Conservation (phyloP, 768 basidiomycete genomes). For the Strobilomyces dryophilus region DNA sequence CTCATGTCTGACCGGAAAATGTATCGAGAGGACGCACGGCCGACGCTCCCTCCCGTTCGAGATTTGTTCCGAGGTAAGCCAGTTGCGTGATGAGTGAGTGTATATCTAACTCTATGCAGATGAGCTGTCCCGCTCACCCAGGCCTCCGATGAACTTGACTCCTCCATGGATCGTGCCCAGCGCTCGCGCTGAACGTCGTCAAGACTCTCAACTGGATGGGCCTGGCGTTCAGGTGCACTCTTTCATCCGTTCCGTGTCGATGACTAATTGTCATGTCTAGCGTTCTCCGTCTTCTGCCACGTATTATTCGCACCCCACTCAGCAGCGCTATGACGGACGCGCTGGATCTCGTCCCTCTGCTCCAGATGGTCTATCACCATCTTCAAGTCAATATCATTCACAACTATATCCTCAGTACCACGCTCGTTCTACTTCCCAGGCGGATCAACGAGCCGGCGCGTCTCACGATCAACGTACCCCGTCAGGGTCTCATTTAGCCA, state of each 20-base stretch:
- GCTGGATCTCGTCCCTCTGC: slow-evolving; percentile 12
- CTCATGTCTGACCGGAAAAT: slow-evolving; percentile 28
- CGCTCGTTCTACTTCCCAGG: slow-evolving; percentile 27
- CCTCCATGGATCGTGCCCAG: slow-evolving; percentile 43
- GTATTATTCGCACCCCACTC: slow-evolving; percentile 21
- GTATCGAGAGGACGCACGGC: slow-evolving; percentile 35
- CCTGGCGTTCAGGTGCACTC: slow-evolving; percentile 30
- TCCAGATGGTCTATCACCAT: slow-evolving; percentile 24
- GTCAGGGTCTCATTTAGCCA: slow-evolving; percentile 20
- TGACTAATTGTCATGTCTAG: slow-evolving; percentile 13
- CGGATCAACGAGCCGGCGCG: slow-evolving; percentile 20
- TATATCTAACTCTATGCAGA: slow-evolving; percentile 28
- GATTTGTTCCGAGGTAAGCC: slow-evolving; percentile 59
- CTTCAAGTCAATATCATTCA: slow-evolving; percentile 20
- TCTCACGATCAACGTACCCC: slow-evolving; percentile 26
- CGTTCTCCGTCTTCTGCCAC: slow-evolving; percentile 17
- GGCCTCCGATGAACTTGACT: slow-evolving; percentile 35
- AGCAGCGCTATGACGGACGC: slow-evolving; percentile 27
- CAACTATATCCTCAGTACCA: slow-evolving; percentile 19
- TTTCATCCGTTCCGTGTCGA: neutral
- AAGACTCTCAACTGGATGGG: slow-evolving; percentile 22
- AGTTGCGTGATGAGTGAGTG: neutral
- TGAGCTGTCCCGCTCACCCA: slow-evolving; percentile 44
- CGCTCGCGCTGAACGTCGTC: slow-evolving; percentile 33
- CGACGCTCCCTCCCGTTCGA: slow-evolving; percentile 68